A percentile compares a stretch with the other conserved stretches of the same genome.
These are phyloP conservation scores for Ligustrum vulgare DNA, from an alignment of 257 asterid species.

Conservation along the genomic window DNA sequence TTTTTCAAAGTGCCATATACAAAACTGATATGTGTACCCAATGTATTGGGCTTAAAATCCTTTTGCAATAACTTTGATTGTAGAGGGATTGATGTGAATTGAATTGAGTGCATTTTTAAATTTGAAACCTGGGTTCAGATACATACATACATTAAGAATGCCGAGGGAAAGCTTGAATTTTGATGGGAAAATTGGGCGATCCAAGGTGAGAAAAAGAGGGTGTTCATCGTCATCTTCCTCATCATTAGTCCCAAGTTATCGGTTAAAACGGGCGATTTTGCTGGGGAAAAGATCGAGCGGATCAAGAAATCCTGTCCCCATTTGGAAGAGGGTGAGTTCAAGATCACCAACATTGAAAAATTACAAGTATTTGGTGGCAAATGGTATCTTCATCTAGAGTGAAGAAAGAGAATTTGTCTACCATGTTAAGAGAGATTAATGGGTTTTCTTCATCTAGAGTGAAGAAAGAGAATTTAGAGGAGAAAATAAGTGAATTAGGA, in stretches of 20 bases:
- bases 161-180: conserved; percentile 56
- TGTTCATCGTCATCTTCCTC: conserved; percentile 80
- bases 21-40: conserved; percentile 9
- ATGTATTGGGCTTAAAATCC: conserved; percentile 38
- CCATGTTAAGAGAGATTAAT: conserved; percentile 82
- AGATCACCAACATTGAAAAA: conserved; percentile 54
- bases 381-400: conserved; percentile 31
- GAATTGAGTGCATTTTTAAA: background rate
- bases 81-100: conserved; percentile 28
- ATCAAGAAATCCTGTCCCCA: conserved; percentile 72
- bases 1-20: conserved; percentile 25
- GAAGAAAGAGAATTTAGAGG: conserved; percentile 43
- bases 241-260: conserved; percentile 54
- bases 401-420: no score
- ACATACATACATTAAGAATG: conserved; percentile 30
- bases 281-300: conserved; percentile 71
- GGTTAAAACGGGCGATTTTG: conserved; percentile 71
- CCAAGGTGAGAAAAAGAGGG: conserved; percentile 84
- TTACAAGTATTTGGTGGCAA: conserved; percentile 41
- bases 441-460: conserved; percentile 51
- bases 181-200: conserved; percentile 55
- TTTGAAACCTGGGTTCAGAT: background rate
- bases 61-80: conserved; percentile 27
- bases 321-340: conserved; percentile 70
- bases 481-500: conserved; percentile 44